phyloP scores from a whole-genome alignment of 2,329 filamentous ascomycete species.

The Colletotrichum agaves region DNA sequence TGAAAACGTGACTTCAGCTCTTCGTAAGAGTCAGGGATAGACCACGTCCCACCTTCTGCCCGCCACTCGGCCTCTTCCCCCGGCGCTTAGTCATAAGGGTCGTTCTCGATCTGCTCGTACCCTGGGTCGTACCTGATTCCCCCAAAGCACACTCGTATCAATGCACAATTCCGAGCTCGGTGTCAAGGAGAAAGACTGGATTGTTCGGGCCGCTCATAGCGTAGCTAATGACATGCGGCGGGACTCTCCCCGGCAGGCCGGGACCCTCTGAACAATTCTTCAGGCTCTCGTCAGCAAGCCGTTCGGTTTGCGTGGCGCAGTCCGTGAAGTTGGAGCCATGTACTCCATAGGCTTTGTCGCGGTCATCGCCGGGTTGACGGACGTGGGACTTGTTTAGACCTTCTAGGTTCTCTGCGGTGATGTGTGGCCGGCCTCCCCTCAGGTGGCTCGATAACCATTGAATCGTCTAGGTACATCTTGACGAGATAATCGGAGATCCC shows the following conservation, averaged over 20 bases:
- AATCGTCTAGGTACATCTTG: slow-evolving; percentile 43
- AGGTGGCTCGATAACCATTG: slow-evolving; percentile 43
- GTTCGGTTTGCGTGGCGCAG: background rate
- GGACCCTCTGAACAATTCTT: slow-evolving; percentile 28
- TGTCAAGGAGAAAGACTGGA: slow-evolving; percentile 42
- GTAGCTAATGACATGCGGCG: slow-evolving; percentile 25
- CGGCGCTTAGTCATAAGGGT: slow-evolving; percentile 40
- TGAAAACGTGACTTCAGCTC: slow-evolving; percentile 42
- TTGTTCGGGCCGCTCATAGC: background rate
- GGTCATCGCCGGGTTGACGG: slow-evolving; percentile 1
- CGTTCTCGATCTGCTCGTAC: slow-evolving; percentile 26
- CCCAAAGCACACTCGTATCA: slow-evolving; percentile 40
- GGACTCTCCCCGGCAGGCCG: slow-evolving; percentile 24
- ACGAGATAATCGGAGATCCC: slow-evolving; percentile 41
- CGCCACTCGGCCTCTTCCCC: slow-evolving; percentile 42
- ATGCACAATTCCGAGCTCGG: slow-evolving; percentile 42
- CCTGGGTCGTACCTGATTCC: slow-evolving; percentile 11
- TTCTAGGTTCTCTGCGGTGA: slow-evolving; percentile 39
- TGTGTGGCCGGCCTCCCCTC: slow-evolving; percentile 45
- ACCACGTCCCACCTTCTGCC: slow-evolving; percentile 39
- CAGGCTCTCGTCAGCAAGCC: slow-evolving; percentile 12
- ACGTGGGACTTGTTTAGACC: slow-evolving; percentile 43
- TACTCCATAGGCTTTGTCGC: slow-evolving; percentile 18
- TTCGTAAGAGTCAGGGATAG: slow-evolving; percentile 40
- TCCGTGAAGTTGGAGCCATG: slow-evolving; percentile 6